Evolutionary conservation across 2,329 filamentous ascomycete genomes (phyloP).

Genomic region (Dothideomycetidae sp.): DNA sequence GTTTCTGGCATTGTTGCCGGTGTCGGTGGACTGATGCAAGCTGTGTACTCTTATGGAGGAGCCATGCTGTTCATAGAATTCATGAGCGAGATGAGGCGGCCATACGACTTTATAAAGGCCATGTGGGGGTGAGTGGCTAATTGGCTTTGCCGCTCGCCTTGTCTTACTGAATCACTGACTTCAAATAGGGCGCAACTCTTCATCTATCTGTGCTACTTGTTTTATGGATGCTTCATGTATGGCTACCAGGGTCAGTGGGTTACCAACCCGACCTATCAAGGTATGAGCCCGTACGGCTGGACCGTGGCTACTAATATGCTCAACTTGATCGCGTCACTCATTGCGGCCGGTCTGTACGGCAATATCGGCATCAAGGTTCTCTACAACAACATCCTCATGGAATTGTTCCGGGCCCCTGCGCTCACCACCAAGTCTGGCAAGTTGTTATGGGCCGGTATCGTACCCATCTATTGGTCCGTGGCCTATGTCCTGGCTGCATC

Average conservation of each 20-base stretch:
- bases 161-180: no score
- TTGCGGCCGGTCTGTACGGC: constrained; percentile 28
- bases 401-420: constrained; percentile 37
- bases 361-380: constrained; percentile 35
- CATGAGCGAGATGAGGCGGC: constrained; percentile 39
- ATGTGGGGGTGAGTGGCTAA: constrained; percentile 16
- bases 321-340: constrained; percentile 25
- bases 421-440: constrained; percentile 38
- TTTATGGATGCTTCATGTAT: constrained; percentile 36
- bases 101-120: constrained; percentile 36
- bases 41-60: constrained; percentile 43
- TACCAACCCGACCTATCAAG: constrained; percentile 29
- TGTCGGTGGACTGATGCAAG: constrained; percentile 36
- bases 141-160: no score
- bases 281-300: constrained; percentile 25
- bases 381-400: constrained; percentile 41
- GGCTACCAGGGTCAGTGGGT: constrained; percentile 35
- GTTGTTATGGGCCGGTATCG: constrained; percentile 34
- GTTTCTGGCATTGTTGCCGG: constrained; percentile 29
- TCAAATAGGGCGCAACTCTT: constrained; percentile 31
- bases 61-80: constrained; percentile 45
- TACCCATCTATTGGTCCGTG: constrained; percentile 43
- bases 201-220: constrained; percentile 35
- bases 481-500: constrained; percentile 42
- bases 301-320: constrained; percentile 30